Evolutionary conservation across 2,329 filamentous ascomycete species (phyloP), one percentile per base, ranked within the genome.

Genomic region (Hypoxylon sp.): DNA sequence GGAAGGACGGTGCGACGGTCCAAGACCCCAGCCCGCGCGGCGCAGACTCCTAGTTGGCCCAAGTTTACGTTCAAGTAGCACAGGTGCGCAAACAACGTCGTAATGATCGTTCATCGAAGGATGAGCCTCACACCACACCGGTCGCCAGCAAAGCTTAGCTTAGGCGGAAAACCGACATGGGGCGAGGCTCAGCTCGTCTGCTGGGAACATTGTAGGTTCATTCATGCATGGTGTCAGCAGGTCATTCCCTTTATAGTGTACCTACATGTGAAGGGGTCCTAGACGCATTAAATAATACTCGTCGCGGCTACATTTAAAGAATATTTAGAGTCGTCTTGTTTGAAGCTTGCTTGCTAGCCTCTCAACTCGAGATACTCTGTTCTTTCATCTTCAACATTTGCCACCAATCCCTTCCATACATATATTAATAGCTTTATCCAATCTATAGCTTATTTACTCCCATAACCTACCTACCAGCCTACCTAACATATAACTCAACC

Each of bases 1-100:
- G 54, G 54, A 48, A 57, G 24, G 29, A 48, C 46, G 44, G 7
- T 57, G 54, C 54, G 44, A 29, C 35, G 17, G 4, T 4, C 42
- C 17, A 29, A 10, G n/a, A 19, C 21, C 13, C 8, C 21, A 50
- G 21, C 46, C 27, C 21, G 19, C 24, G 10, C 3, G 15, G 6
- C 15, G 19, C 15, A 11, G 21, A 29, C 11, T 29, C 15, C 46
- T 39, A 29, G 53, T 29, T 47, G 42, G 54, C n/a, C 29, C 1
- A 17, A 27, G 19, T 5, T 2, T 24, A 35, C 19, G 17, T 32
- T 57, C 15, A 11, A 17, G 31, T 57, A 29, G 42, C 29, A 57
- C 31, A 47, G 17, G 24, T 5, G 5, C 35, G n/a, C 29, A 48
- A 37, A 24, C 42, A 29, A 19, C 24, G 15, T 50, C 11, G 27